These are phyloP conservation scores for Epichloe festucae DNA, from an alignment of 2,329 filamentous ascomycete genomes.

Conservation along the genomic window DNA sequence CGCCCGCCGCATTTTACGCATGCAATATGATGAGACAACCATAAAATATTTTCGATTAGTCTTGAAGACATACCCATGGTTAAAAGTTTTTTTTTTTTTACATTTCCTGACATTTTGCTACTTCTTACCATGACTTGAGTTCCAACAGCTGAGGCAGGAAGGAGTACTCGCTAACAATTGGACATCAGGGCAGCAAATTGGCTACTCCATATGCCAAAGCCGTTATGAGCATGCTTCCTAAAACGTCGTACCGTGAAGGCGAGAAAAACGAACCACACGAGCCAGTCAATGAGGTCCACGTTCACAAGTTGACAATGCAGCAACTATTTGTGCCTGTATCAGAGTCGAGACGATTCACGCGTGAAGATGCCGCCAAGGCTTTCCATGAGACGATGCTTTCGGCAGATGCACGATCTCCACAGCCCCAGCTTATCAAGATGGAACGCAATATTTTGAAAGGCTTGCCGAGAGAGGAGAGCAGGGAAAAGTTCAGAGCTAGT, in stretches of 20 bases:
- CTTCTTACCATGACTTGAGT: constrained; percentile 6
- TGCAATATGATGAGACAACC: constrained; percentile 45
- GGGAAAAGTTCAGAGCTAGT: constrained; percentile 26
- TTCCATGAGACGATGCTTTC: constrained; percentile 49
- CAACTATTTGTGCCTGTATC: constrained; percentile 53
- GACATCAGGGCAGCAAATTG: constrained; percentile 57
- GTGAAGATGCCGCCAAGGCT: constrained; percentile 51
- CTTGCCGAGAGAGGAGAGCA: constrained; percentile 22
- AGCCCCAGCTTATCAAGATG: constrained; percentile 46
- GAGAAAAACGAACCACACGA: constrained; percentile 39
- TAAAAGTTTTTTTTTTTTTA: constrained; percentile 27
- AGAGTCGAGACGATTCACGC: constrained; percentile 50
- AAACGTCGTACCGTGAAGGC: constrained; percentile 42
- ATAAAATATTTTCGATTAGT: constrained; percentile 85
- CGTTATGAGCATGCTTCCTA: constrained; percentile 68
- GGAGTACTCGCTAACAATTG: not conserved
- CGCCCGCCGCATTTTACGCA: not conserved
- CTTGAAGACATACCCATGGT: constrained; percentile 95
- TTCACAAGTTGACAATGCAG: constrained; percentile 48
- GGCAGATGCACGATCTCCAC: constrained; percentile 47
- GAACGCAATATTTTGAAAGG: constrained; percentile 34
- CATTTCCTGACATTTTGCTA: constrained; percentile 21
- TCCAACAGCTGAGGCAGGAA: not conserved
- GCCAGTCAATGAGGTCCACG: constrained; percentile 50
- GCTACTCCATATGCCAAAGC: constrained; percentile 66